These are phyloP conservation scores for Toxoplasma gondii DNA, from an alignment of 169 alveolate species.

Conservation along the genomic window DNA sequence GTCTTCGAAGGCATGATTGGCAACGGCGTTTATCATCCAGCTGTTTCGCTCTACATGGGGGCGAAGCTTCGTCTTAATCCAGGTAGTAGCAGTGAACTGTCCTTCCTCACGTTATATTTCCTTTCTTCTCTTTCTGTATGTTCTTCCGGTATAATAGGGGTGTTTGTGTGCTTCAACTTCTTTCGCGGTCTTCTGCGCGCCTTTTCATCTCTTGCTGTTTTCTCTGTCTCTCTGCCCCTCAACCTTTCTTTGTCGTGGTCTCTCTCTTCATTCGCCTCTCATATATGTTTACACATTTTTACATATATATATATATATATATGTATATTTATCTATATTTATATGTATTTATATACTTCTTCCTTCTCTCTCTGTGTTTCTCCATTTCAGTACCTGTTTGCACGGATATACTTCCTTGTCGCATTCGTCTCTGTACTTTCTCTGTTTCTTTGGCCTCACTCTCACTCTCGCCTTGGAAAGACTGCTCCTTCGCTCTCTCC, in stretches of 20 bases:
- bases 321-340: too few species aligned
- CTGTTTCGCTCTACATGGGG: conserved; percentile 87
- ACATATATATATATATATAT: too few species aligned
- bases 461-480: not conserved
- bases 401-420: not conserved
- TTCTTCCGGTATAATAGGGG: not conserved
- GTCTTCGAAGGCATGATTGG: conserved; percentile 72
- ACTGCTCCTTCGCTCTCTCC: not conserved
- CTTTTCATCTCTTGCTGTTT: not conserved
- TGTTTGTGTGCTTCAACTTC: not conserved
- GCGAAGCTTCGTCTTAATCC: conserved; percentile 80
- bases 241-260: not conserved
- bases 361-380: not conserved
- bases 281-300: too few species aligned
- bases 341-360: not conserved
- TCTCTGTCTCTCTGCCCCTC: not conserved
- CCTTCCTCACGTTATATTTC: not conserved
- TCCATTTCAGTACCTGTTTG: not conserved
- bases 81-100: conserved; percentile 57
- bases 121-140: not conserved
- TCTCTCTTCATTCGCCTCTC: not conserved
- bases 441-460: not conserved
- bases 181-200: not conserved
- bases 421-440: not conserved
- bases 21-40: conserved; percentile 86